Conservation (phyloP, 345 rosid genomes). For the Hevea brasiliensis region DNA sequence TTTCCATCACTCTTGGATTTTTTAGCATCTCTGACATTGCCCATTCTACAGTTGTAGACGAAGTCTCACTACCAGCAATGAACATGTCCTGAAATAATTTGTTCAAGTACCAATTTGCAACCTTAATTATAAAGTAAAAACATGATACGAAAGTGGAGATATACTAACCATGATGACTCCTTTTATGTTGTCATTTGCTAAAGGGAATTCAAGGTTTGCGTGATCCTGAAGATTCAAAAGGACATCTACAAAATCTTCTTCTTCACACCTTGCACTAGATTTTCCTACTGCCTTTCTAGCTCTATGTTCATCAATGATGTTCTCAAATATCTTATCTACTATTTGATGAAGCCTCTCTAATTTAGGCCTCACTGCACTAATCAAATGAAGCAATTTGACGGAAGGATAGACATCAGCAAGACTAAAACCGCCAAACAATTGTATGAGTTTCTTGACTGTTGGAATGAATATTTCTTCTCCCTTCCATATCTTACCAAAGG, state of each 20-base stretch:
- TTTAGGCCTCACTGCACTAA: background rate
- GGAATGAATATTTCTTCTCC: background rate
- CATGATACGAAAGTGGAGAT: background rate
- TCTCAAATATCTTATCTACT: background rate
- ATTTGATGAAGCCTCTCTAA: background rate
- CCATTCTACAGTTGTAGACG: background rate
- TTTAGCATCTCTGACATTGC: constrained; percentile 19
- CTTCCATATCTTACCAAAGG: constrained; percentile 2
- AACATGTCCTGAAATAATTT: constrained; percentile 3
- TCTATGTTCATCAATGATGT: constrained; percentile 2
- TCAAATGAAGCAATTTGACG: background rate
- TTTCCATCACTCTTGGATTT: constrained; percentile 19
- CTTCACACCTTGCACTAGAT: background rate
- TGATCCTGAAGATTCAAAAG: background rate
- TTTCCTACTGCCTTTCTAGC: background rate
- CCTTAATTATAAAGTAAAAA: no score
- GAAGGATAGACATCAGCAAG: constrained; percentile 12
- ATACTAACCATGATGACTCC: background rate
- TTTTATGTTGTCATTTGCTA: background rate
- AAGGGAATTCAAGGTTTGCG: background rate
- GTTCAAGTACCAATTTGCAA: no score
- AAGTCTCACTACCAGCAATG: background rate
- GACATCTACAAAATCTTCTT: background rate
- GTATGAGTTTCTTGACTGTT: background rate
- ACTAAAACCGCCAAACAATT: background rate